Percentiles rank a stretch among this genome's conserved stretches.
Evolutionary conservation across 2,329 filamentous ascomycete species (phyloP).

Genomic region (Xenoacremonium recifei): DNA sequence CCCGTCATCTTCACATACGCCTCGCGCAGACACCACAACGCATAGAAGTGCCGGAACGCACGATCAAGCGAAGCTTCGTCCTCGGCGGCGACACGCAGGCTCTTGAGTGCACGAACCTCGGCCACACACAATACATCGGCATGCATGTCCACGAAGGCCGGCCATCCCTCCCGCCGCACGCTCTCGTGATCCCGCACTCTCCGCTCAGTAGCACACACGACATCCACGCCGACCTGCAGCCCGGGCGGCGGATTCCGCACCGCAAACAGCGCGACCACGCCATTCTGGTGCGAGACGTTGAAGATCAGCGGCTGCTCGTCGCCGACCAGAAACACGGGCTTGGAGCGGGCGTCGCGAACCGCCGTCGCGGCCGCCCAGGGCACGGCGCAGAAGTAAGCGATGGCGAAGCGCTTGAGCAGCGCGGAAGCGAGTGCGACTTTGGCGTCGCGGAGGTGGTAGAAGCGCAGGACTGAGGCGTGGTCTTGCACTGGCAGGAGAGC

Average conservation of each 20-base stretch:
- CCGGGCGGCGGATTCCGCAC: conserved; percentile 33
- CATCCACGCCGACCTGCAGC: conserved; percentile 64
- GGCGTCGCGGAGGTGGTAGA: conserved; percentile 68
- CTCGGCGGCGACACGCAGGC: conserved; percentile 31
- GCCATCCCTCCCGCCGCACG: conserved; percentile 59
- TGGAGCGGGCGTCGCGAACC: conserved; percentile 53
- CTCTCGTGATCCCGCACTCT: conserved; percentile 58
- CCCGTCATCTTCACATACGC: conserved; percentile 83
- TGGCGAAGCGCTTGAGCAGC: conserved; percentile 70
- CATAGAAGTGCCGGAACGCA: conserved; percentile 70
- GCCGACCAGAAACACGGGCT: conserved; percentile 52
- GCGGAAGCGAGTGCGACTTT: conserved; percentile 72
- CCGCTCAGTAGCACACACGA: conserved; percentile 74
- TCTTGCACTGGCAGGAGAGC: conserved; percentile 54
- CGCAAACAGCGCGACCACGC: conserved; percentile 67
- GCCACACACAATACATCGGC: conserved; percentile 64
- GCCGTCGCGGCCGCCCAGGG: conserved; percentile 61
- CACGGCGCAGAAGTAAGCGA: conserved; percentile 56
- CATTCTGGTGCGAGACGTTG: conserved; percentile 78
- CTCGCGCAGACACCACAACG: conserved; percentile 77
- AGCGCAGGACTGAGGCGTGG: conserved; percentile 55
- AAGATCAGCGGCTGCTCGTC: conserved; percentile 57
- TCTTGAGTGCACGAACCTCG: conserved; percentile 63
- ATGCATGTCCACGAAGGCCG: conserved; percentile 69
- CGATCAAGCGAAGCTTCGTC: conserved; percentile 44